A percentile compares a stretch with the other conserved stretches of the same genome.
phyloP scores from a whole-genome alignment of 768 basidiomycete species.

The Podaxis pistillaris region DNA sequence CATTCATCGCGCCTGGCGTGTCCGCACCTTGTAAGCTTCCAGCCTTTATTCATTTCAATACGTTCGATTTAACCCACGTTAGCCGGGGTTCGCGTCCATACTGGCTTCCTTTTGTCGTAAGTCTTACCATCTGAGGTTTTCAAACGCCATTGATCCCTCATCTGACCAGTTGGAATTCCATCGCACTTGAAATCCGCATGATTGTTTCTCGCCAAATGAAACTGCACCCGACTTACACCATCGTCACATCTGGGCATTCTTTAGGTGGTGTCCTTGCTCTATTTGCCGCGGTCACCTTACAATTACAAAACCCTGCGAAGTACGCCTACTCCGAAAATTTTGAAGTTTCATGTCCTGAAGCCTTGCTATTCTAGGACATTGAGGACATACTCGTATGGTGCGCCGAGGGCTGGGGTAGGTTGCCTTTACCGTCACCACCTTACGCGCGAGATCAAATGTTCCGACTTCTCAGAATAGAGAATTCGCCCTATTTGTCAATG shows the following conservation, averaged over 20 bases:
- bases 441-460: not conserved
- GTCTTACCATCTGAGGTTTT: conserved; percentile 8
- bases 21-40: conserved; percentile 34
- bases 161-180: conserved; percentile 47
- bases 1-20: conserved; percentile 44
- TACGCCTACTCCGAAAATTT: conserved; percentile 18
- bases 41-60: not conserved
- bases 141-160: not conserved
- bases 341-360: not conserved
- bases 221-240: conserved; percentile 33
- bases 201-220: conserved; percentile 35
- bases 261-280: conserved; percentile 52
- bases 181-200: conserved; percentile 37
- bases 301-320: conserved; percentile 38
- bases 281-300: conserved; percentile 44
- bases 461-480: conserved; percentile 35
- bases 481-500: conserved; percentile 46
- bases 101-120: conserved; percentile 50
- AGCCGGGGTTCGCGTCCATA: conserved; percentile 45
- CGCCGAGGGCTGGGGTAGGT: conserved; percentile 47
- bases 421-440: not conserved
- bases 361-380: conserved; percentile 25
- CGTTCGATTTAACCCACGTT: not conserved
- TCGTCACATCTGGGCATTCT: conserved; percentile 53
- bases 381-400: conserved; percentile 49